phyloP scores from a whole-genome alignment of 805 yeast genomes.

The Cyberlindnera samutprakarnensis region DNA sequence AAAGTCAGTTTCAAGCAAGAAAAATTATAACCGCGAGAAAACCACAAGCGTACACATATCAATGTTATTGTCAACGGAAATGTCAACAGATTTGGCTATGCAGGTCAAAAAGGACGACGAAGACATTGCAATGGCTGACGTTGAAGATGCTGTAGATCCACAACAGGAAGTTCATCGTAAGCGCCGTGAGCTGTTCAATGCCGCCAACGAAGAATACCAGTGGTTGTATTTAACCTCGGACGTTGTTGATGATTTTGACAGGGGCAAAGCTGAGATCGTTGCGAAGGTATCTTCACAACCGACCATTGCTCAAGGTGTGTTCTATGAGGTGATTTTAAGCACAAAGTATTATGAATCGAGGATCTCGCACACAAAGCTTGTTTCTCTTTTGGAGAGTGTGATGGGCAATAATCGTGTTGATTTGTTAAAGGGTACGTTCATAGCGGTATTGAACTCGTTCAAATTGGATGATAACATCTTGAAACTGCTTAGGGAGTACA shows the following conservation, averaged over 20 bases:
- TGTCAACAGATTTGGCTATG: too few relatives aligned
- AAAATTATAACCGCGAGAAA: too few relatives aligned
- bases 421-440: slow-evolving; percentile 20
- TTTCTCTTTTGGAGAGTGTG: slow-evolving; percentile 14
- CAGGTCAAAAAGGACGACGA: too few relatives aligned
- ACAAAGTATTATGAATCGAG: slow-evolving; percentile 14
- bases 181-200: slow-evolving; percentile 1
- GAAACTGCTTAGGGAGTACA: slow-evolving; percentile 20
- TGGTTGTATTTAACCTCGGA: slow-evolving; percentile 4
- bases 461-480: slow-evolving; percentile 17
- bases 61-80: too few relatives aligned
- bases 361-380: slow-evolving; percentile 3
- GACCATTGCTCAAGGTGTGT: slow-evolving; percentile 7
- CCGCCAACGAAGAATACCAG: slow-evolving; percentile 1
- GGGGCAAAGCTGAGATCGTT: background rate
- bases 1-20: too few relatives aligned
- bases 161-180: slow-evolving; percentile 1
- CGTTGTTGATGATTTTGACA: slow-evolving; percentile 1
- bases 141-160: background rate
- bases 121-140: too few relatives aligned
- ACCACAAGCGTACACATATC: too few relatives aligned
- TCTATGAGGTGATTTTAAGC: slow-evolving; percentile 17
- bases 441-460: slow-evolving; percentile 25
- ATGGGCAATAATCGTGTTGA: slow-evolving; percentile 5
- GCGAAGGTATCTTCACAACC: slow-evolving; percentile 1